Evolutionary conservation across 2,329 filamentous ascomycete species (phyloP), one percentile per base, ranked within the genome.

Genomic region (Fusarium avenaceum): DNA sequence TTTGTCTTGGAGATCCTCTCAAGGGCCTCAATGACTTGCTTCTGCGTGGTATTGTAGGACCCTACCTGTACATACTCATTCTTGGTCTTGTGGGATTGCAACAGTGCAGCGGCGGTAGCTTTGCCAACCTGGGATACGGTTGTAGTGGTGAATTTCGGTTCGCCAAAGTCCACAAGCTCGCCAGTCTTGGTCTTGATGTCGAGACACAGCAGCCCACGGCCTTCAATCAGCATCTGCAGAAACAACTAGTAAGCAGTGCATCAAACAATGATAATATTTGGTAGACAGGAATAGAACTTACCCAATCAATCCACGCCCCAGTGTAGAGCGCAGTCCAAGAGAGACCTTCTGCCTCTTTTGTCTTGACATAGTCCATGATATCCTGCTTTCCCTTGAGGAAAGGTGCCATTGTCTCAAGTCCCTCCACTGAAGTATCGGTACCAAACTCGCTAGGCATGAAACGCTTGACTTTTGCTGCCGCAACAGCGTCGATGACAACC

Each of bases 361-460:
- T 30, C 32, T 63, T 63, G 1, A 49, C 58, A 15, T 63, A 40
- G 3, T 63, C 49, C 60, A 63, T 63, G 0, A 63, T 8, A 0
- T 49, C 32, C 2, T 57, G 58, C 3, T 63, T 63, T 0, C 38
- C 58, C 2, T 63, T 63, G 3, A 63, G 32, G 8, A 63, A 63
- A 0, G 60, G 58, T 0, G 60, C 60, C 60, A 63, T 63, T 0
- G 24, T 35, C 2, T 63, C 50, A 0, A 63, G 60, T 0, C 58
- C 50, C 0, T 57, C 44, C 0, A 63, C 14, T 0, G 58, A 63
- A 0, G 58, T 63, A 11, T 63, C 60, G 13, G 58, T 49, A 0
- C 60, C 60, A 4, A 63, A 63, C 2, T 63, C 60, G 7, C 60
- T 63, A 0, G 60, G 60, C 15, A 63, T 63, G 2, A 63, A 63